phyloP scores from a whole-genome alignment of 192 early-diverging fungal species.

The Podila epicladia region DNA sequence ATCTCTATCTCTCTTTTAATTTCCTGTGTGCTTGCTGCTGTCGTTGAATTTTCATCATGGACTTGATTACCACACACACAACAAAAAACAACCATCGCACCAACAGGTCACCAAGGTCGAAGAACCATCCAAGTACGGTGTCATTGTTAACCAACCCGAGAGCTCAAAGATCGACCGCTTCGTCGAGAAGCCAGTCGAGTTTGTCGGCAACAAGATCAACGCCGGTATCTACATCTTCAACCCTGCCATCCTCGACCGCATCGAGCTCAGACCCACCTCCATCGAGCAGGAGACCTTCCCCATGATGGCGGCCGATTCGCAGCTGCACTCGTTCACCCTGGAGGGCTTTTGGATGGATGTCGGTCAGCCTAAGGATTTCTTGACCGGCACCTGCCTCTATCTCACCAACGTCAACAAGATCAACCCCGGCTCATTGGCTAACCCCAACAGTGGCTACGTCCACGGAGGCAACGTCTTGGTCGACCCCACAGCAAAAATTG shows the following conservation, averaged over 20 bases:
- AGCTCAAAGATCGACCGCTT: constrained; percentile 89
- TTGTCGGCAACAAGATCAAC: constrained; percentile 98
- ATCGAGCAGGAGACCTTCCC: constrained; percentile 99
- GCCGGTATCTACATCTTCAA: constrained; percentile 99
- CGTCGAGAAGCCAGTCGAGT: constrained; percentile 97
- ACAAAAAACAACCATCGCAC: background rate
- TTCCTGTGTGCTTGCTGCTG: background rate
- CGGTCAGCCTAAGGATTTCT: constrained; percentile 98
- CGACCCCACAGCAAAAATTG: constrained; percentile 91
- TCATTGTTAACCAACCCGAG: constrained; percentile 86
- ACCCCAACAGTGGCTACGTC: constrained; percentile 73
- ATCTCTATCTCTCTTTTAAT: background rate
- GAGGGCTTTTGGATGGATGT: constrained; percentile 99
- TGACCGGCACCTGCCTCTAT: constrained; percentile 95
- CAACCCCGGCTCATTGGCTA: constrained; percentile 75
- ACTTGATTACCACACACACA: background rate
- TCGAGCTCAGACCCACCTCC: constrained; percentile 93
- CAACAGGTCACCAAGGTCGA: constrained; percentile 90
- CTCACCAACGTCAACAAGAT: constrained; percentile 84
- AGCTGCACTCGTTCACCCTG: constrained; percentile 94
- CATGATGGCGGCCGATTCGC: constrained; percentile 82
- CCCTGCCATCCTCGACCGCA: constrained; percentile 89
- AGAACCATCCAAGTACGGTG: constrained; percentile 99
- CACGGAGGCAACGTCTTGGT: constrained; percentile 92
- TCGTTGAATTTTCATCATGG: background rate